Evolutionary conservation across 1,139 yeast genomes (phyloP), one percentile per base, ranked within the genome.

Genomic region (Lodderomyces margitis): DNA sequence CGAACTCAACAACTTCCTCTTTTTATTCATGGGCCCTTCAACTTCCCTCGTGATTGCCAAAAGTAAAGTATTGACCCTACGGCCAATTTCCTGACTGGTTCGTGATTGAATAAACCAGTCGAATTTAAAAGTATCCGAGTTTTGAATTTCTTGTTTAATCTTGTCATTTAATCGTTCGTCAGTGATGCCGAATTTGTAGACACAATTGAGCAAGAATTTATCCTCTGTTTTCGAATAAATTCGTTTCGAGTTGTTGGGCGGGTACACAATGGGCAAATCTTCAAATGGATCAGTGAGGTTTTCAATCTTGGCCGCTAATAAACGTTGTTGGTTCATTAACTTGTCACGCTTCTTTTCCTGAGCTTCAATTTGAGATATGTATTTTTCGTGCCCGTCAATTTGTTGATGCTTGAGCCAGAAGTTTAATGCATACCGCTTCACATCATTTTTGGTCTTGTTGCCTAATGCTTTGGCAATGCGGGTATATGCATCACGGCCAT

Each of bases 41-140:
- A 75, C 73, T 54, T 92, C 98, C 54, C 91, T 78, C 0, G 88
- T 80, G 20, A 92, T 74, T 4, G 95, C 86, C 27, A 88, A 68
- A 38, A 92, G 63, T 43, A 92, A 67, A 0, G 98, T 89, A 40
- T 79, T 81, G 34, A 89, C 80, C 53, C 98, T 77, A 59, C 97
- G 77, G 7, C 88, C 81, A 36, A 92, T 58, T 55, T 92, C 98
- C 48, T 81, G 84, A 0, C 95, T 80, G 0, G 95, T 83, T 52
- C 98, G 74, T 0, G 96, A 86, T 48, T 78, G 71, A 58, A 92
- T 78, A 59, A 82, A 92, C 94, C 96, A 92, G 55, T 92, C 96
- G 59, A 88, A 92, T 40, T 78, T 75, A 67, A 92, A 92, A 41
- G 86, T 61, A 37, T 87, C 92, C 45, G 91, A 82, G 7, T 70